Evolutionary conservation across 371 early-diverging fungal species (phyloP), one percentile per base, ranked within the genome.

Genomic region (Funneliformis caledonium): DNA sequence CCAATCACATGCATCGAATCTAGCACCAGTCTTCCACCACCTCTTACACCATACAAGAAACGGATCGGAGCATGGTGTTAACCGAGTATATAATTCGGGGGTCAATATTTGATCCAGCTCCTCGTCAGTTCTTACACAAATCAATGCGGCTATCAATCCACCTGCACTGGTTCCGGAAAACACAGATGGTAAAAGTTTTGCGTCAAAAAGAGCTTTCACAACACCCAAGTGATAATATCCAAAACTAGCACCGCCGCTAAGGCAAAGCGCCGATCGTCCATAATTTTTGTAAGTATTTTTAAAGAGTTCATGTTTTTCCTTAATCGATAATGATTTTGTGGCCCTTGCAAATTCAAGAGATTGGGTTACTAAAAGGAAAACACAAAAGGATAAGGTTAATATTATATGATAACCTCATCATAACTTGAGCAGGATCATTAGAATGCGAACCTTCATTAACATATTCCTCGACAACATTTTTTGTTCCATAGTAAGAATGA

Each of bases 81-180:
- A 88, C 64, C 88, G 88, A 31, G 86, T 82, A 14, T 86, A 83
- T n/a, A 93, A 79, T 74, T 90, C 90, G 22, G 93, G 92, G 3
- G 89, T 89, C 5, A 96, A 82, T 1, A 95, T 84, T 26, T 88
- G 86, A 12, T 87, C 83, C 52, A 97, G 85, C 81, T 96, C 96
- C 33, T 91, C 93, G 67, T 97, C 95, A 0, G 94, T 94, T 7
- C 93, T 89, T 4, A 93, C 91, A 69, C 96, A 93, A 5, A 94
- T 86, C 78, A 95, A 82, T 0, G 96, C 94, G 14, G 97, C 97
- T 83, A 95, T 86, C 64, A 91, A 78, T 3, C 89, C 88, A 11
- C 98, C 97, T 10, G 93, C 94, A 19, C 96, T 95, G 0, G 96
- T 93, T 1, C 98, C 97, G 3, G 94, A 94, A 56, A 98, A 91